Evolutionary conservation across 768 basidiomycete species (phyloP).

Genomic region (Boletales sp.): DNA sequence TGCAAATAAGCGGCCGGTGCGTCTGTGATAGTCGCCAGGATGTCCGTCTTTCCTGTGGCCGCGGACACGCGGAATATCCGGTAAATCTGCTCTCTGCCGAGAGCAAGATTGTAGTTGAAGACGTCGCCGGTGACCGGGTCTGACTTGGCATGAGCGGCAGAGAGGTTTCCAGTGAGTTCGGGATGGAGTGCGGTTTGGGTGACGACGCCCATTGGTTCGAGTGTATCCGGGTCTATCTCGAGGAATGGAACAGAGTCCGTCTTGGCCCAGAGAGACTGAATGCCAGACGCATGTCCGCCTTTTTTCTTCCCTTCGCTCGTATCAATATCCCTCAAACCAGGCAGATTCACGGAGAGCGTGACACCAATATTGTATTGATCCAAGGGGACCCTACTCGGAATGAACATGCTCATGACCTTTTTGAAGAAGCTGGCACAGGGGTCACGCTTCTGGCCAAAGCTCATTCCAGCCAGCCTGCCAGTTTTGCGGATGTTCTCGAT

Average conservation of each 20-base stretch:
- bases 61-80: constrained; percentile 35
- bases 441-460: constrained; percentile 32
- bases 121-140: constrained; percentile 34
- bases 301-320: constrained; percentile 17
- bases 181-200: constrained; percentile 30
- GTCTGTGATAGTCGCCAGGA: constrained; percentile 35
- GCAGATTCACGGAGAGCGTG: constrained; percentile 30
- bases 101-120: constrained; percentile 33
- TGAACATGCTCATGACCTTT: constrained; percentile 28
- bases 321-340: constrained; percentile 22
- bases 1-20: constrained; percentile 39
- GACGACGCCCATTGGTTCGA: constrained; percentile 32
- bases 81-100: constrained; percentile 29
- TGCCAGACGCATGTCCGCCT: constrained; percentile 22
- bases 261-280: constrained; percentile 30
- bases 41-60: constrained; percentile 28
- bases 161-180: constrained; percentile 30
- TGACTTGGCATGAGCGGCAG: constrained; percentile 37
- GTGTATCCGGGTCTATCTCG: constrained; percentile 35
- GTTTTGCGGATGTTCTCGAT: constrained; percentile 28
- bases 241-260: constrained; percentile 29
- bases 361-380: constrained; percentile 24
- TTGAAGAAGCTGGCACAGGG: constrained; percentile 30
- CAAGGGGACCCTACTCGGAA: constrained; percentile 10
- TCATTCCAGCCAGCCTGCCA: constrained; percentile 13